Evolutionary conservation across 495 filamentous ascomycete species (phyloP), one percentile per base, ranked within the genome.

Genomic region (Amorphotheca resinae): DNA sequence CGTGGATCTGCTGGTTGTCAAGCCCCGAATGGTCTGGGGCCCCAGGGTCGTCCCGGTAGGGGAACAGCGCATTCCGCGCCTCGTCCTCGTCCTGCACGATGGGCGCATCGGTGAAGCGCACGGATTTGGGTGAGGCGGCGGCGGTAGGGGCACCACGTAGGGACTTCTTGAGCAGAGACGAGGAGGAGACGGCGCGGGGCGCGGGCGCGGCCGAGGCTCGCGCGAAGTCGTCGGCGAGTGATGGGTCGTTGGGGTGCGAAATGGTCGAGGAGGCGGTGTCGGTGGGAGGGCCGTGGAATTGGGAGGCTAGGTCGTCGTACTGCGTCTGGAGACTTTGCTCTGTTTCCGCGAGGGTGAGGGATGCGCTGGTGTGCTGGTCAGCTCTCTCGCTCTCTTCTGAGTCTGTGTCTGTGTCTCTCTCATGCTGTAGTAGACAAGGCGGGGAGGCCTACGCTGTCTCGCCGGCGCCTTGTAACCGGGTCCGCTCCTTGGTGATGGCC

Each of bases 1-100:
- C 69, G 60, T 95, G 82, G 47, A 96, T 80, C 58, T 95, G 89
- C 57, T 81, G 69, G 62, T 96, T 96, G 53, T 72, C 67, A 55
- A 93, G 59, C 35, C 74, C 64, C 16, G 65, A 66, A 49, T 81
- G 78, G 50, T 87, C 82, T 39, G 58, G 66, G 15, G 48, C 48
- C 14, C 64, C 59, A 14, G 63, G 72, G 50, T 66, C 69, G 55
- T 65, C 73, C 54, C 54, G 74, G 70, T 72, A 74, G 60, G 38
- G 80, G 67, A 87, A 87, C 18, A 93, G 74, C 44, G 72, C 69
- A 32, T 70, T 64, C 33, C 75, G 74, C 45, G 72, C 68, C 28
- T 71, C 66, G 26, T 75, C 64, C 1, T 65, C 62, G 26, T 68
- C 59, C 17, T 59, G 63, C 31, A 69, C 60, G 2, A 67, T 59